Evolutionary conservation across 164 flowering plant species (phyloP).

Genomic region (Buxus sempervirens): DNA sequence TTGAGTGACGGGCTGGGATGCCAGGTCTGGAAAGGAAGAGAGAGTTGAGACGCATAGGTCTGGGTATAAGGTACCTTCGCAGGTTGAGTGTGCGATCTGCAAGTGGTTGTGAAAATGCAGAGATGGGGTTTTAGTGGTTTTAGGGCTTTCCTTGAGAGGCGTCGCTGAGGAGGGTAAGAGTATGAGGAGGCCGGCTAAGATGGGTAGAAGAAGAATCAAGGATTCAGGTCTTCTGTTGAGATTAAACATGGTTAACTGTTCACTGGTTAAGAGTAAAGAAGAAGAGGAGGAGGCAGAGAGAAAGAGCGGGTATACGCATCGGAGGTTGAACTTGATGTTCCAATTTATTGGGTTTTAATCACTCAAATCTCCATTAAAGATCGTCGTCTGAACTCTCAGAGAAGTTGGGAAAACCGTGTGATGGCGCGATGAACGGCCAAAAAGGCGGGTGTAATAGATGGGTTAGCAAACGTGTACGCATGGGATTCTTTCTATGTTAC

Average conservation of each 20-base stretch:
- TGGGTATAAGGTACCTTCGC: neutral
- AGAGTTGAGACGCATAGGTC: conserved; percentile 36
- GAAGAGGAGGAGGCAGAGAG: too few species aligned
- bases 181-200: conserved; percentile 8
- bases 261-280: too few species aligned
- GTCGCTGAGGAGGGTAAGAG: neutral
- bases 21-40: conserved; percentile 47
- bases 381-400: too few species aligned
- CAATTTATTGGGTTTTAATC: too few species aligned
- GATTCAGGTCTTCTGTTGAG: conserved; percentile 7
- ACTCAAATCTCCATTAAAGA: too few species aligned
- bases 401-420: too few species aligned
- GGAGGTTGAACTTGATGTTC: too few species aligned
- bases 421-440: too few species aligned
- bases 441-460: too few species aligned
- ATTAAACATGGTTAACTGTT: conserved; percentile 5
- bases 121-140: neutral
- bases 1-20: conserved; percentile 43
- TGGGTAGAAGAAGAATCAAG: conserved; percentile 9
- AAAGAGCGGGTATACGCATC: too few species aligned
- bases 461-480: too few species aligned
- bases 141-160: neutral
- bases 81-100: neutral
- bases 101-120: neutral
- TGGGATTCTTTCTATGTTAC: too few species aligned